Percentiles rank a stretch among this genome's conserved stretches.
Conservation (phyloP, 805 yeast species). For the Candida arabinofermentans region DNA sequence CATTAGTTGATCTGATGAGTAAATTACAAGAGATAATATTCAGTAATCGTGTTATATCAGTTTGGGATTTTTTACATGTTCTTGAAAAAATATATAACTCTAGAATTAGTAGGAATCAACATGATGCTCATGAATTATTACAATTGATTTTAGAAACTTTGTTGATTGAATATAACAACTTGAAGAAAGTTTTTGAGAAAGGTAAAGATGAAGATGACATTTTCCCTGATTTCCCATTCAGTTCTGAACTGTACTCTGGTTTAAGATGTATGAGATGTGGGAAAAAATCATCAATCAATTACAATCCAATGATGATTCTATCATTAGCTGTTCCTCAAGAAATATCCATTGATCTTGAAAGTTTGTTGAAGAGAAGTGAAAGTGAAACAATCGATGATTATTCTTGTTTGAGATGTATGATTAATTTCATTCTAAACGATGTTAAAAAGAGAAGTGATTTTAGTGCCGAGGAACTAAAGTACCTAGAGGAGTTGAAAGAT, state of each 20-base stretch:
- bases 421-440: conserved; percentile 39
- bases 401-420: conserved; percentile 71
- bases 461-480: conserved; percentile 27
- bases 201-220: neutral
- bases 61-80: conserved; percentile 73
- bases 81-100: conserved; percentile 71
- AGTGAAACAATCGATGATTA: conserved; percentile 74
- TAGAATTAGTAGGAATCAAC: conserved; percentile 75
- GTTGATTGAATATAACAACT: conserved; percentile 53
- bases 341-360: conserved; percentile 35
- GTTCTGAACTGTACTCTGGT: conserved; percentile 61
- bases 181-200: conserved; percentile 30
- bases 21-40: conserved; percentile 62
- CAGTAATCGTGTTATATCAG: conserved; percentile 53
- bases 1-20: conserved; percentile 46
- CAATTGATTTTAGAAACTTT: conserved; percentile 78
- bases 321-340: conserved; percentile 73
- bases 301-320: conserved; percentile 62
- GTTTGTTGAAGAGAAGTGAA: conserved; percentile 52
- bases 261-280: conserved; percentile 69
- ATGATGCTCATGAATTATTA: conserved; percentile 92
- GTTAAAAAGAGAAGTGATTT: conserved; percentile 14
- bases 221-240: conserved; percentile 68
- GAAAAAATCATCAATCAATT: conserved; percentile 51
- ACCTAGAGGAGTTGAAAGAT: conserved; percentile 33